These are phyloP conservation scores for Carex cristatella DNA, from an alignment of 176 grass and related monocot species.

Conservation along the genomic window DNA sequence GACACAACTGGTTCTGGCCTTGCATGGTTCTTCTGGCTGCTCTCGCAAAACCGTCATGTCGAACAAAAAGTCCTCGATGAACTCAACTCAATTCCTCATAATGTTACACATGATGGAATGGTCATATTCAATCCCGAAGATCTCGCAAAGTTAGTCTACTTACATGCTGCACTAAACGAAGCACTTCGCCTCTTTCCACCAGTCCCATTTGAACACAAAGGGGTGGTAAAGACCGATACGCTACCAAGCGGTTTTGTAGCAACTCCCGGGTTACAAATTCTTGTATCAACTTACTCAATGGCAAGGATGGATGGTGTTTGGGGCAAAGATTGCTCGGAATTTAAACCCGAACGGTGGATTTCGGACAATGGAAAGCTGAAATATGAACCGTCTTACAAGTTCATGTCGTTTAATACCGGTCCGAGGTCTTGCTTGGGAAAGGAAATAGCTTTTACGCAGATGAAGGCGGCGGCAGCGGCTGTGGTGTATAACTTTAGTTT, in stretches of 20 bases:
- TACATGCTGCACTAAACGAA: constrained; percentile 70
- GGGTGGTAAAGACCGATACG: constrained; percentile 37
- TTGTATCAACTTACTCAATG: constrained; percentile 62
- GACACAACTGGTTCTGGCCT: constrained; percentile 74
- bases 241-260: constrained; percentile 58
- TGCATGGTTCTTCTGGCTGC: constrained; percentile 77
- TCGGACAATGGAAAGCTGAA: constrained; percentile 37
- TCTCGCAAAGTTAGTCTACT: constrained; percentile 44
- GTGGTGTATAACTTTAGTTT: constrained; percentile 65
- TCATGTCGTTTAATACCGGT: constrained; percentile 75
- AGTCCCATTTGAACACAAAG: constrained; percentile 81
- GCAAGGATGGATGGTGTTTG: constrained; percentile 68
- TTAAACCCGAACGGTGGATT: constrained; percentile 74
- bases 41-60: constrained; percentile 46
- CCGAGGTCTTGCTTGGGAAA: constrained; percentile 76
- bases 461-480: constrained; percentile 51
- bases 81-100: constrained; percentile 21
- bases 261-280: constrained; percentile 31
- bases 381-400: constrained; percentile 85
- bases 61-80: constrained; percentile 61
- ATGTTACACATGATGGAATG: neutral
- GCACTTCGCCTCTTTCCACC: constrained; percentile 70
- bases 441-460: constrained; percentile 77
- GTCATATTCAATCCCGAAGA: constrained; percentile 46
- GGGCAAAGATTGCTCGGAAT: constrained; percentile 84